Evolutionary conservation across 2,329 filamentous ascomycete species (phyloP), one percentile per base, ranked within the genome.

Genomic region (Conoideocrella luteorostrata): DNA sequence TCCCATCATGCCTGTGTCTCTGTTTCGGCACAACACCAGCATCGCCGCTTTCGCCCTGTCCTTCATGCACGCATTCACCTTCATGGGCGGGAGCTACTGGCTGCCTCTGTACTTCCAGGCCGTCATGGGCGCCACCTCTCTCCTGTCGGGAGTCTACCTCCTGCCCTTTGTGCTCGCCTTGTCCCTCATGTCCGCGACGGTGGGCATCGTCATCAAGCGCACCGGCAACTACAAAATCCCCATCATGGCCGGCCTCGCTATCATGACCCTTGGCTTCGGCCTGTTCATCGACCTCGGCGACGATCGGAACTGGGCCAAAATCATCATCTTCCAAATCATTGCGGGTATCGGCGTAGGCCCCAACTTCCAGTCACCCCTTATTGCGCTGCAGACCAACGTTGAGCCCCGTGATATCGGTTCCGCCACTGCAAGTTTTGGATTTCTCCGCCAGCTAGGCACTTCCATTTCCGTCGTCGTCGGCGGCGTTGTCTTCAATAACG

Each of bases 81-180:
- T 91, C 69, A 88, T 91, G 56, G 78, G 83, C 1, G 80, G 78
- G 23, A 80, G 77, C 49, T 94, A 91, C 70, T 94, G 86, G 66
- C 71, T 94, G 4, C 88, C 88, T 0, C 73, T 95, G 3, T 95
- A 94, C 69, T 91, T 89, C 65, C 88, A 94, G 64, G 77, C 82
- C 41, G 80, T 86, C 41, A 71, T 87, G 34, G 75, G 84, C 39
- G 79, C 79, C 2, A 72, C 75, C 0, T 83, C 87, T 0, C 75
- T 90, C 28, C 67, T 84, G 23, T 86, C 81, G 1, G 88, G 88
- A 39, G 79, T 90, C 39, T 88, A 88, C 56, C 62, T 88, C 13
- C 71, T 93, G 12, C 83, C 87, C 0, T 79, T 78, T 49, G 84
- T 84, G 7, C 58, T 91, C 26, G 72, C 80, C 2, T 67, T 88